phyloP scores from a whole-genome alignment of 1,139 yeast species.

The Nematodospora anomalae region DNA sequence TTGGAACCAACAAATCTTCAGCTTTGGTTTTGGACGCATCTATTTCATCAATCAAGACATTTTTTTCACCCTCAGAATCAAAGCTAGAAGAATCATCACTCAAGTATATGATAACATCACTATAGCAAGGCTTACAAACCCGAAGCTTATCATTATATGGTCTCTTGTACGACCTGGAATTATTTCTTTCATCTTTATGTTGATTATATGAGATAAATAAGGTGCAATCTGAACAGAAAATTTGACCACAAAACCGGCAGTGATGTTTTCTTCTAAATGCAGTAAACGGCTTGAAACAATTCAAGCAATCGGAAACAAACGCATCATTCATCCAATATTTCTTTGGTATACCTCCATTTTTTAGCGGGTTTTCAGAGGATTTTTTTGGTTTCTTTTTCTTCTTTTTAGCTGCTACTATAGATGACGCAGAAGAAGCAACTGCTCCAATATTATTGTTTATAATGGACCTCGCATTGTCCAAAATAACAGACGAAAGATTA shows the following conservation, averaged over 20 bases:
- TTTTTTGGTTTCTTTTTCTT: conserved; percentile 34
- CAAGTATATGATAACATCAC: conserved; percentile 62
- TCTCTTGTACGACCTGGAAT: conserved; percentile 28
- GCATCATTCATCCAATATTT: conserved; percentile 94
- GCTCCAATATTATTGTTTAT: conserved; percentile 33
- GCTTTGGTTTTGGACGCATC: conserved; percentile 15
- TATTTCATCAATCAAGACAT: conserved; percentile 18
- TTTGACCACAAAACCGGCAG: conserved; percentile 94
- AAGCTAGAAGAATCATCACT: conserved; percentile 60
- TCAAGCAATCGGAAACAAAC: conserved; percentile 76
- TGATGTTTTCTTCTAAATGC: conserved; percentile 90
- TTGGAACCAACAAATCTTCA: conserved; percentile 24
- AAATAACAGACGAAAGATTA: conserved; percentile 33
- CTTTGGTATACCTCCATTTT: conserved; percentile 54
- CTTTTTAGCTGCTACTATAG: conserved; percentile 24
- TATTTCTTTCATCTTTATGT: conserved; percentile 48
- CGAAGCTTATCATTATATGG: conserved; percentile 66
- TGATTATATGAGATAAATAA: conserved; percentile 71
- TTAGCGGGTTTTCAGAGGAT: conserved; percentile 47
- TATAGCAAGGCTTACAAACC: conserved; percentile 76
- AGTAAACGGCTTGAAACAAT: conserved; percentile 71
- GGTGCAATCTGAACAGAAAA: conserved; percentile 88
- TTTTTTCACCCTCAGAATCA: conserved; percentile 21
- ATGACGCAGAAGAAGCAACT: conserved; percentile 32
- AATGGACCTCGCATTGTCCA: conserved; percentile 43